A percentile compares a stretch with the other conserved stretches of the same genome.
Conservation (phyloP, 139 green algal species). For the Picochlorum sp. region DNA sequence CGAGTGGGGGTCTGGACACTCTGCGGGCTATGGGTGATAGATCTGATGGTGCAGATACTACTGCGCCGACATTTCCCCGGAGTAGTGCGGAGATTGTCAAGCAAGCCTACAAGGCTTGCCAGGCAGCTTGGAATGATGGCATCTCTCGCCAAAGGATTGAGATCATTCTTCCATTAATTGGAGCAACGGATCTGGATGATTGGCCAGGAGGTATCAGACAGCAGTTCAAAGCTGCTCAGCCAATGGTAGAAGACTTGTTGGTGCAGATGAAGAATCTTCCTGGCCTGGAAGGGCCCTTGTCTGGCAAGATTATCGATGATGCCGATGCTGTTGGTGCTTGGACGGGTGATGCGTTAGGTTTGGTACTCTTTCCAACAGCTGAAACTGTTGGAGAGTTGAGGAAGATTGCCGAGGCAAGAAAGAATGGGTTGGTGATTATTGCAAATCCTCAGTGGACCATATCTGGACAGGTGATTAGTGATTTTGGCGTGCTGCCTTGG, state of each 20-base stretch:
- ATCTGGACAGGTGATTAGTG: constrained; percentile 31
- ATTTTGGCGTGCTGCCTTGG: constrained; percentile 41
- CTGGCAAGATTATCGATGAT: constrained; percentile 58
- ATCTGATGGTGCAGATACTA: neutral
- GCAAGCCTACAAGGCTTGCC: constrained; percentile 50
- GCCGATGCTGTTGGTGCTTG: constrained; percentile 70
- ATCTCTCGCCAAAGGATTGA: constrained; percentile 59
- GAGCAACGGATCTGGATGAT: constrained; percentile 86
- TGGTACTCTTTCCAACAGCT: constrained; percentile 71
- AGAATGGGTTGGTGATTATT: constrained; percentile 53
- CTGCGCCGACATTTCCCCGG: neutral
- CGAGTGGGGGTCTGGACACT: neutral
- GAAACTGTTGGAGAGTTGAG: constrained; percentile 46
- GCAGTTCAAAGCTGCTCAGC: constrained; percentile 71
- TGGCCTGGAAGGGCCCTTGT: constrained; percentile 46
- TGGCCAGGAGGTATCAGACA: constrained; percentile 81
- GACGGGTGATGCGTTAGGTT: constrained; percentile 45
- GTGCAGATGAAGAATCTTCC: constrained; percentile 46
- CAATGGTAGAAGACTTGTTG: constrained; percentile 39
- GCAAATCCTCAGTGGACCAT: constrained; percentile 71
- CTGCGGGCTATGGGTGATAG: neutral
- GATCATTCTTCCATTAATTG: constrained; percentile 80
- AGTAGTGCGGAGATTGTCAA: constrained; percentile 35
- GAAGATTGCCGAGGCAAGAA: constrained; percentile 16
- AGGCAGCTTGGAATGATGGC: constrained; percentile 51